Conservation (phyloP, 805 yeast species). For the Yarrowia sp. region DNA sequence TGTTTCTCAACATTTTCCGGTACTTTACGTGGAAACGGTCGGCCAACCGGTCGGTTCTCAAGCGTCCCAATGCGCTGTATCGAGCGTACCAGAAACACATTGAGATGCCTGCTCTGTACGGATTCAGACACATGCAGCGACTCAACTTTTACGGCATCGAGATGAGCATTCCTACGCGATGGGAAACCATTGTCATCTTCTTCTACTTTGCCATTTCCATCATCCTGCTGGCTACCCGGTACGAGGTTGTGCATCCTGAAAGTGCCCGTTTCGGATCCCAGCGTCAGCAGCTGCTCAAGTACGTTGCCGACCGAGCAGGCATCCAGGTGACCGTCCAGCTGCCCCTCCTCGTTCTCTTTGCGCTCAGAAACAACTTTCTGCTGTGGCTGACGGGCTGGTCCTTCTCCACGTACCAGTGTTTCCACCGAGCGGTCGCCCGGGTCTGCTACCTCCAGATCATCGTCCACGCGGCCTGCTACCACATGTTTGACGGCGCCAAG, state of each 20-base stretch:
- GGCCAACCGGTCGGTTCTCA: constrained; percentile 44
- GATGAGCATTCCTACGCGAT: constrained; percentile 59
- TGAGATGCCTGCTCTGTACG: constrained; percentile 52
- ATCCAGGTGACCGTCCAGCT: constrained; percentile 56
- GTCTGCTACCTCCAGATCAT: constrained; percentile 54
- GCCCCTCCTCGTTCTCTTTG: constrained; percentile 63
- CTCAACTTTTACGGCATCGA: constrained; percentile 43
- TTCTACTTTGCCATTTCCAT: constrained; percentile 52
- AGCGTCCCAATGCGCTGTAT: constrained; percentile 41
- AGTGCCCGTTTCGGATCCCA: constrained; percentile 52
- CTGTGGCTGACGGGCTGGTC: constrained; percentile 67
- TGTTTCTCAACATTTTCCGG: constrained; percentile 37
- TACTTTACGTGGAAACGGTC: constrained; percentile 43
- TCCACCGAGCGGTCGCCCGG: constrained; percentile 66
- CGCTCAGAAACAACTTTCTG: constrained; percentile 68
- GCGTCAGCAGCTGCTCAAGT: constrained; percentile 52
- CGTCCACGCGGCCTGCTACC: constrained; percentile 60
- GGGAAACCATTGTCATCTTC: constrained; percentile 56
- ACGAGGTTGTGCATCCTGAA: constrained; percentile 49
- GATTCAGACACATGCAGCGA: constrained; percentile 48
- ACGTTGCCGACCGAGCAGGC: constrained; percentile 62
- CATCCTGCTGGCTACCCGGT: constrained; percentile 48
- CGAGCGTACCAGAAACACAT: constrained; percentile 47
- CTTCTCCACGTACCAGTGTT: constrained; percentile 60
- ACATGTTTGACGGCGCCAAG: constrained; percentile 50